Conservation (phyloP, 352 stramenopile species). For the Phytophthora kernoviae region DNA sequence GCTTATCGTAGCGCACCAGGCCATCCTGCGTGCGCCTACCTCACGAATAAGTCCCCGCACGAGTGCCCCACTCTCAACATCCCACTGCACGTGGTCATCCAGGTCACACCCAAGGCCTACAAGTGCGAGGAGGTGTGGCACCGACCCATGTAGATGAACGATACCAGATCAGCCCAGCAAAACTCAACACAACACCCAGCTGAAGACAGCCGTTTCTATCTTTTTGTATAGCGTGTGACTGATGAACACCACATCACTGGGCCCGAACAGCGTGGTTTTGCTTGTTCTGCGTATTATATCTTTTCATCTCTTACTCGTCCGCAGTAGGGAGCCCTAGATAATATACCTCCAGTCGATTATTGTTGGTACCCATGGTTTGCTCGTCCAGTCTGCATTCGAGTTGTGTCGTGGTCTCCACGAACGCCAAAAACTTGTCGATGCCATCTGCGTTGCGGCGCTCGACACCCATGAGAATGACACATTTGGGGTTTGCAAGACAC, state of each 20-base stretch:
- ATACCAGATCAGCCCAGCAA: conserved; percentile 20
- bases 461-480: conserved; percentile 76
- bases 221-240: conserved; percentile 15
- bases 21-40: conserved; percentile 95
- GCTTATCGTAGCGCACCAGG: conserved; percentile 95
- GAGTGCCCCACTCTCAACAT: conserved; percentile 94
- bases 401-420: conserved; percentile 50
- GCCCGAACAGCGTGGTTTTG: too few species aligned
- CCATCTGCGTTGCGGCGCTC: conserved; percentile 83
- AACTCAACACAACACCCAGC: conserved; percentile 10
- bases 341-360: conserved; percentile 77
- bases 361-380: conserved; percentile 45
- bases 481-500: conserved; percentile 54
- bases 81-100: conserved; percentile 94
- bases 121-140: conserved; percentile 94
- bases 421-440: conserved; percentile 81
- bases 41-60: conserved; percentile 93
- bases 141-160: conserved; percentile 70
- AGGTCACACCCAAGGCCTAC: conserved; percentile 95
- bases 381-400: conserved; percentile 56
- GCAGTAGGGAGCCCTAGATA: conserved; percentile 42
- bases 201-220: conserved; percentile 14
- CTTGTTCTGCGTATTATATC: too few species aligned
- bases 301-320: neutral
- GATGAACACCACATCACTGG: neutral